Evolutionary conservation across 2,329 filamentous ascomycete genomes (phyloP), one percentile per base, ranked within the genome.

Genomic region (Penicillium olsonii): DNA sequence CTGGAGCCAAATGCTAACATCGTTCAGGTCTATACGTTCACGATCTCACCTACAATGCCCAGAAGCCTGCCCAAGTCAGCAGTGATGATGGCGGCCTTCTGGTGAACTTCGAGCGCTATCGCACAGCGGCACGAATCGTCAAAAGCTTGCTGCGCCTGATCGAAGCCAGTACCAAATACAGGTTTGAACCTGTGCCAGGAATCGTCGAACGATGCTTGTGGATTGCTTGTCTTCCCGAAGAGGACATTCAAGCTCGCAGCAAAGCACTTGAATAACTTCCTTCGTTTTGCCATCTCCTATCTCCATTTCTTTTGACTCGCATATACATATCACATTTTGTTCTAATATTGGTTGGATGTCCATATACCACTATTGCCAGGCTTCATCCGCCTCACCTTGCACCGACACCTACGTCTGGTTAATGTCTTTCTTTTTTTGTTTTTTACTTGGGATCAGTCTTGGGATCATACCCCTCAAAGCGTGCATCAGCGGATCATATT

Each of bases 21-120:
- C 2, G 24, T 34, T 35, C 17, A 79, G 78, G 83, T 18, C 75
- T 86, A 27, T 87, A 86, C 65, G 83, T 84, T 5, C 83, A 84
- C 55, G 84, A 87, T 61, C 73, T 87, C 47, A 85, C 84, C 41
- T 85, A 84, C 69, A 87, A 86, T 63, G 79, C 83, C 0, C 83
- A 86, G 66, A 86, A 86, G 60, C 83, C 84, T 0, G 76, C 81
- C 2, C 78, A 81, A 55, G 75, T 85, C 37, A 71, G 75, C 11
- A 73, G 70, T 12, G 69, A 59, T 12, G 64, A 68, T 5, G 70
- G 75, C 19, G 82, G 84, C 59, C 72, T 78, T n/a, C 70, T 87
- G 45, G 76, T 87, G 48, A 87, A 87, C 61, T 87, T 86, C 54
- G 84, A 87, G 67, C 76, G 84, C 44, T 83, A 85, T 61, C 82